Conservation (phyloP, 2,329 filamentous ascomycete genomes). For the Blastomyces silverae region DNA sequence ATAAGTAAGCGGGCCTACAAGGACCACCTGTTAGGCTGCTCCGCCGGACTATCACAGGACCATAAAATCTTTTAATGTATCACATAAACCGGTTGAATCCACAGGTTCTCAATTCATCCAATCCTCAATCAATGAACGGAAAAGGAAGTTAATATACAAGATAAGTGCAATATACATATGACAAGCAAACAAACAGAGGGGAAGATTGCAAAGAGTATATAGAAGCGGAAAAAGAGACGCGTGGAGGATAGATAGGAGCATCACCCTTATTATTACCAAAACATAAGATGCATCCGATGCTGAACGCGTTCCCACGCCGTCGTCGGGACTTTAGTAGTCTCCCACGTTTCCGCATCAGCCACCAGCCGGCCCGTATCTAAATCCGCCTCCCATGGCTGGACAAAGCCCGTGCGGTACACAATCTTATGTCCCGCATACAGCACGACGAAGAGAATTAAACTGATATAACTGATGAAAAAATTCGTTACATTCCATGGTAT, state of each 20-base stretch:
- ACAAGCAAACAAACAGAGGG: not conserved
- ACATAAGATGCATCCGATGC: constrained; percentile 14
- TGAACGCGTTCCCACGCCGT: constrained; percentile 28
- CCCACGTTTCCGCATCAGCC: constrained; percentile 34
- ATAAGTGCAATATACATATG: not conserved
- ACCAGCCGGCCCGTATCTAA: constrained; percentile 37
- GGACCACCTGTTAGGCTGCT: too few species aligned
- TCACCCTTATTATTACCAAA: constrained; percentile 6
- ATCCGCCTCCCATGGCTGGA: constrained; percentile 39
- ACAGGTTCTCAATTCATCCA: not conserved
- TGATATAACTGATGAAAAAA: constrained; percentile 61
- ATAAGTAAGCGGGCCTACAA: too few species aligned
- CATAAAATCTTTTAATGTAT: not conserved
- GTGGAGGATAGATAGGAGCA: not conserved
- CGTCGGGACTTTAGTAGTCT: constrained; percentile 27
- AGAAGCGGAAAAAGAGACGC: not conserved
- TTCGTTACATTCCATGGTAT: constrained; percentile 54
- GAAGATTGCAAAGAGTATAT: not conserved
- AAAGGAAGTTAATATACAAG: too few species aligned
- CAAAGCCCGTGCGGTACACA: constrained; percentile 32
- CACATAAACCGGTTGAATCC: not conserved
- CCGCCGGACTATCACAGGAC: not conserved
- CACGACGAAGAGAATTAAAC: constrained; percentile 56
- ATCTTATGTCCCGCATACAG: constrained; percentile 57
- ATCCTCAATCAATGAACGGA: not conserved